phyloP scores from a whole-genome alignment of 2,329 filamentous ascomycete species.

The Alternaria sp. region DNA sequence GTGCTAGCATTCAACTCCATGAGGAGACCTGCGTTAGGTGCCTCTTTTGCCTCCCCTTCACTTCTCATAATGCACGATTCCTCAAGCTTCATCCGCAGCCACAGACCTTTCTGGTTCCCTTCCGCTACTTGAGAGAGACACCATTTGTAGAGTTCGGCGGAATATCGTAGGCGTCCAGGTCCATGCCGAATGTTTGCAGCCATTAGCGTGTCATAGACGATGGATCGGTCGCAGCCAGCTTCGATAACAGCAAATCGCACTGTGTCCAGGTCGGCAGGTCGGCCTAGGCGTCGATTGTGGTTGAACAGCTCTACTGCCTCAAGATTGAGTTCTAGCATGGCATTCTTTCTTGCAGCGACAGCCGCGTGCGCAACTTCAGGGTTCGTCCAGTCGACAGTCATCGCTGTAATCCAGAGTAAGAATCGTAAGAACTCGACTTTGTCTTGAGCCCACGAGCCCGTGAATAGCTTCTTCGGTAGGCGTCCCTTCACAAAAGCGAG shows the following conservation, averaged over 20 bases:
- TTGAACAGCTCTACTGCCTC: conserved; percentile 46
- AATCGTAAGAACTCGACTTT: conserved; percentile 42
- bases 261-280: conserved; percentile 25
- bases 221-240: conserved; percentile 38
- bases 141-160: conserved; percentile 33
- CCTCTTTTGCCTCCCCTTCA: too few species aligned
- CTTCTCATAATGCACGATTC: conserved; percentile 16
- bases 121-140: conserved; percentile 25
- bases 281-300: conserved; percentile 40
- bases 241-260: conserved; percentile 38
- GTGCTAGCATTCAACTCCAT: conserved; percentile 15
- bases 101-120: conserved; percentile 33
- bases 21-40: background rate
- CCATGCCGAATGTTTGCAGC: conserved; percentile 24
- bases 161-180: conserved; percentile 18
- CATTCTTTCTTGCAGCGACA: conserved; percentile 28
- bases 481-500: conserved; percentile 39
- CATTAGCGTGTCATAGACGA: conserved; percentile 40
- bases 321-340: conserved; percentile 35
- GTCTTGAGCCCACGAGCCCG: conserved; percentile 33
- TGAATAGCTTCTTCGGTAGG: conserved; percentile 37
- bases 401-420: conserved; percentile 38
- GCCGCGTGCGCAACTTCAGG: conserved; percentile 11
- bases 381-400: conserved; percentile 43
- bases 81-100: conserved; percentile 35